Evolutionary conservation across 306 rosid species (phyloP).

Genomic region (Cotoneaster glaucophyllus): DNA sequence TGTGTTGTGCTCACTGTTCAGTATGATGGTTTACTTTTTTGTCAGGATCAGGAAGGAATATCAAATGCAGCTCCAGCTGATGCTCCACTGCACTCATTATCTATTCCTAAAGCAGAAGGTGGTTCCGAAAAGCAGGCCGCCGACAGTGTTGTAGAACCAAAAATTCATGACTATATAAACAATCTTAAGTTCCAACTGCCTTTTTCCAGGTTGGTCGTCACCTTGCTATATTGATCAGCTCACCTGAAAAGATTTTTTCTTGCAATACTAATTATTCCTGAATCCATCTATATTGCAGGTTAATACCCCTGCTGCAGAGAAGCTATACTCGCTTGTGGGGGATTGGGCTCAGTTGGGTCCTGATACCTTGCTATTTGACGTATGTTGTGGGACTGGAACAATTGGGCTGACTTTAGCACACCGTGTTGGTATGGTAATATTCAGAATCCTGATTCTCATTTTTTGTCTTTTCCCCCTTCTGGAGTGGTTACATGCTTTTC

Average conservation of each 20-base stretch:
- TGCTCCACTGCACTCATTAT: slow-evolving; percentile 56
- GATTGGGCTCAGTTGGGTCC: slow-evolving; percentile 94
- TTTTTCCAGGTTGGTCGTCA: slow-evolving; percentile 70
- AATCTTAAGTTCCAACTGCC: slow-evolving; percentile 78
- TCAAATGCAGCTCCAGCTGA: slow-evolving; percentile 88
- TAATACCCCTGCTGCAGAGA: slow-evolving; percentile 94
- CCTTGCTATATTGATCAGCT: slow-evolving; percentile 9
- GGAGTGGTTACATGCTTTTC: background rate
- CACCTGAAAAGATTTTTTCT: background rate
- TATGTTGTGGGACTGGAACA: slow-evolving; percentile 98
- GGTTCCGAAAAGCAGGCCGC: slow-evolving; percentile 32
- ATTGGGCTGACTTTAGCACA: slow-evolving; percentile 95
- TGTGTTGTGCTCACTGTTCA: background rate
- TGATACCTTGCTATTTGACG: slow-evolving; percentile 84
- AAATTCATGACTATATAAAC: slow-evolving; percentile 80
- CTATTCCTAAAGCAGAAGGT: slow-evolving; percentile 27
- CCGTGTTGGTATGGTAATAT: slow-evolving; percentile 94
- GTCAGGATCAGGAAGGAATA: slow-evolving; percentile 89
- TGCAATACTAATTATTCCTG: slow-evolving; percentile 3
- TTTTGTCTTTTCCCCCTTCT: background rate
- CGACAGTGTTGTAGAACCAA: slow-evolving; percentile 36
- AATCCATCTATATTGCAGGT: slow-evolving; percentile 46
- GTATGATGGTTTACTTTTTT: slow-evolving; percentile 3
- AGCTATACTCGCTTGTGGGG: slow-evolving; percentile 91
- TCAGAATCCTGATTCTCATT: slow-evolving; percentile 21